Conservation (phyloP, 768 basidiomycete species). For the Suillus placidus region DNA sequence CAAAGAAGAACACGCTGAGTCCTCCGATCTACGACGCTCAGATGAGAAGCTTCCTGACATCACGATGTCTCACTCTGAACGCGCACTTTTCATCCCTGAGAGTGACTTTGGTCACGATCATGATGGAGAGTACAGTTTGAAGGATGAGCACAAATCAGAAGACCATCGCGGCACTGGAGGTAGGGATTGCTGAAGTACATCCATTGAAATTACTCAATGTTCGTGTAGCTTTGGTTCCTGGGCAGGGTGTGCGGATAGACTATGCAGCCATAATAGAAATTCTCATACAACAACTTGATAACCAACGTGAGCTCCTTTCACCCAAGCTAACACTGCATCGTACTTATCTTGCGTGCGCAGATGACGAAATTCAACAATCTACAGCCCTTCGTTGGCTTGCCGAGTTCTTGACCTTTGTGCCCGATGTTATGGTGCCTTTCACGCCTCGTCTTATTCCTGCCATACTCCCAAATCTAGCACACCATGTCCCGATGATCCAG, state of each 20-base stretch:
- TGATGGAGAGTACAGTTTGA: slow-evolving; percentile 43
- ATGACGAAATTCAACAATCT: slow-evolving; percentile 93
- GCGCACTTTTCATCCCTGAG: slow-evolving; percentile 56
- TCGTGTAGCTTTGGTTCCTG: slow-evolving; percentile 79
- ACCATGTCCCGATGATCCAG: slow-evolving; percentile 88
- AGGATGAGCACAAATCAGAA: slow-evolving; percentile 51
- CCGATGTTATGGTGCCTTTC: slow-evolving; percentile 93
- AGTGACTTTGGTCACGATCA: slow-evolving; percentile 41
- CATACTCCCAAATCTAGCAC: slow-evolving; percentile 92
- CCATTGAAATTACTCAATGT: slow-evolving; percentile 12
- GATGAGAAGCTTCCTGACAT: slow-evolving; percentile 63
- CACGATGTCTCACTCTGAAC: slow-evolving; percentile 58
- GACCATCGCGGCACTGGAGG: slow-evolving; percentile 69
- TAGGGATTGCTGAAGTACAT: slow-evolving; percentile 32
- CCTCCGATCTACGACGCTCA: slow-evolving; percentile 41
- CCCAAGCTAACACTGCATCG: slow-evolving; percentile 9
- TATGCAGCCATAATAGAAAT: slow-evolving; percentile 94
- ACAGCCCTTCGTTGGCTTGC: slow-evolving; percentile 93
- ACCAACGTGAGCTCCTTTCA: slow-evolving; percentile 63
- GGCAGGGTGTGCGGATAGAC: slow-evolving; percentile 91
- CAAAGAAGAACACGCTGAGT: slow-evolving; percentile 55
- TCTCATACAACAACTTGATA: slow-evolving; percentile 81
- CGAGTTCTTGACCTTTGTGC: slow-evolving; percentile 84
- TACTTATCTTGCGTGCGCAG: slow-evolving; percentile 31
- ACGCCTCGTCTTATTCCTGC: slow-evolving; percentile 92